Evolutionary conservation across 2,329 filamentous ascomycete genomes (phyloP).

Genomic region (Cyphellophora attinorum): DNA sequence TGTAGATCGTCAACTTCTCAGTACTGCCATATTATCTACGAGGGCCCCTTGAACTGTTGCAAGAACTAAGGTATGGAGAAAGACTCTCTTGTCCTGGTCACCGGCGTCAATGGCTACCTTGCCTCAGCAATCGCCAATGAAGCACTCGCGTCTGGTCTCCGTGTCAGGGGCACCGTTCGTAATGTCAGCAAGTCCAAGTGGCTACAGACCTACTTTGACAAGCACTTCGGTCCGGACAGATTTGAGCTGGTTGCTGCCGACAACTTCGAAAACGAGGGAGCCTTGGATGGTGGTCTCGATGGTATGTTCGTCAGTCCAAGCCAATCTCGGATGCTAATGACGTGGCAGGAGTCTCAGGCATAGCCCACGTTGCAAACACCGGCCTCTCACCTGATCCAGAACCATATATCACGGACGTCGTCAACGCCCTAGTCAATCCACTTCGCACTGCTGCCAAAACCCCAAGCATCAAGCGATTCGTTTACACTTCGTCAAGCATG

Average conservation of each 20-base stretch:
- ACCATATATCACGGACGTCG: slow-evolving; percentile 33
- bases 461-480: slow-evolving; percentile 24
- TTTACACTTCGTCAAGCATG: slow-evolving; percentile 13
- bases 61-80: no score
- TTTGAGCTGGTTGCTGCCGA: not conserved
- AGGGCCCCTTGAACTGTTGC: no score
- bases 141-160: slow-evolving; percentile 31
- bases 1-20: no score
- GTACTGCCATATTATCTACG: no score
- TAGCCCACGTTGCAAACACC: slow-evolving; percentile 30
- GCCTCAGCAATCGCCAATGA: slow-evolving; percentile 33
- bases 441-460: slow-evolving; percentile 12
- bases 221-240: not conserved
- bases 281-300: not conserved
- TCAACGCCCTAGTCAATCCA: slow-evolving; percentile 34
- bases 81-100: slow-evolving; percentile 30
- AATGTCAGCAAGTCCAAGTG: slow-evolving; percentile 20
- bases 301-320: not conserved
- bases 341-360: slow-evolving; percentile 10
- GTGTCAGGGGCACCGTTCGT: slow-evolving; percentile 37
- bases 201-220: slow-evolving; percentile 17
- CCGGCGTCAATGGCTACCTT: slow-evolving; percentile 37
- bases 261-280: not conserved
- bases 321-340: not conserved
- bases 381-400: slow-evolving; percentile 28